Percentiles rank a stretch among this genome's conserved stretches.
phyloP scores from a whole-genome alignment of 306 rosid genomes.

The Herpetospermum pedunculosum region DNA sequence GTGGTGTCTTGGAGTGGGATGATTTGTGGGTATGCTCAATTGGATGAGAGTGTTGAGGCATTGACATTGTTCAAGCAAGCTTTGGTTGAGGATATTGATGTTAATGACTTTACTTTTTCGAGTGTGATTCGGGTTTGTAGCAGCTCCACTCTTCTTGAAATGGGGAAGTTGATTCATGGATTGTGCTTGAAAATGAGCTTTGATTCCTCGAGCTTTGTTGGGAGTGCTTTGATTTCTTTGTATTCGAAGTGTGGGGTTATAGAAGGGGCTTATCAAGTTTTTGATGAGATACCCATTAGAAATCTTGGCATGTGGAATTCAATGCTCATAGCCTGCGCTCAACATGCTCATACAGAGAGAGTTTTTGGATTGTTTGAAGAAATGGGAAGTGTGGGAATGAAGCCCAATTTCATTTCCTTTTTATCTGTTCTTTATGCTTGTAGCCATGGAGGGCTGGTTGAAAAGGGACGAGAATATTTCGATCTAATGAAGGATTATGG shows the following conservation, averaged over 20 bases:
- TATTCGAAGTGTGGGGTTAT: slow-evolving; percentile 71
- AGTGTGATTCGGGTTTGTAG: slow-evolving; percentile 69
- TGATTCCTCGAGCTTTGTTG: slow-evolving; percentile 62
- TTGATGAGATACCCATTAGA: slow-evolving; percentile 35
- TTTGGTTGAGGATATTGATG: slow-evolving; percentile 26
- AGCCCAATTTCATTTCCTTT: slow-evolving; percentile 77
- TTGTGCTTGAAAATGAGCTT: slow-evolving; percentile 62
- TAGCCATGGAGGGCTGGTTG: slow-evolving; percentile 80
- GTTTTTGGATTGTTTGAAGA: slow-evolving; percentile 45
- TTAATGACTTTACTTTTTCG: slow-evolving; percentile 71
- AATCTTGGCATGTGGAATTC: slow-evolving; percentile 96
- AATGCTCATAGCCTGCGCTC: slow-evolving; percentile 70
- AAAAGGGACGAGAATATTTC: slow-evolving; percentile 47
- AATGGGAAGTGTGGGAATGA: slow-evolving; percentile 46
- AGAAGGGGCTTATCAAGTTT: slow-evolving; percentile 56
- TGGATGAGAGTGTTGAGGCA: slow-evolving; percentile 63
- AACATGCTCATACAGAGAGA: slow-evolving; percentile 52
- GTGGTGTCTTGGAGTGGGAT: slow-evolving; percentile 84
- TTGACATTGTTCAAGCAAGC: slow-evolving; percentile 46
- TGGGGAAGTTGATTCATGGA: slow-evolving; percentile 70
- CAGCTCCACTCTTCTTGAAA: slow-evolving; percentile 44
- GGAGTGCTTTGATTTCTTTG: slow-evolving; percentile 61
- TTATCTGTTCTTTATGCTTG: slow-evolving; percentile 72
- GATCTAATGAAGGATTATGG: slow-evolving; percentile 48
- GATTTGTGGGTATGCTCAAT: slow-evolving; percentile 60